Base-by-base conservation (phyloP, 78 protist genomes). In the Dictyostelium brefeldianum region DNA sequence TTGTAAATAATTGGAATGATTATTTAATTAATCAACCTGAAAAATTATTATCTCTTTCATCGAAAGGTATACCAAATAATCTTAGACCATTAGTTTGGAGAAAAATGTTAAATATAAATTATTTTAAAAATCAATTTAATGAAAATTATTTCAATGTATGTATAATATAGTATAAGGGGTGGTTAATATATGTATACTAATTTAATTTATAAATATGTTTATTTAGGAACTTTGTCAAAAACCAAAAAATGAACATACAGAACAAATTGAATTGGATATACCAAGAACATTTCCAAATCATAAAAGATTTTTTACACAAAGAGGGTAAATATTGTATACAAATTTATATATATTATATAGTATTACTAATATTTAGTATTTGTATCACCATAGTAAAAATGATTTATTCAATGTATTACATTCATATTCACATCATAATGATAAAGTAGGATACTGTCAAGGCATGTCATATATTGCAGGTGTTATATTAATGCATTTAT, bases 381-480 rank as follows among this genome's bases (percentile, higher is more conserved):
- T 22, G 18, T 62, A 22, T 25, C 1, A 65, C 6, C 0, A 0
- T 56, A 83, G 91, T 48, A 85, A 85, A 85, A 71, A 74, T 46
- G 92, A 85, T 75, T 57, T 85, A 57, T 59, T 74, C 18, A 41
- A 85, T 85, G 92, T 85, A 75, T 62, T 85, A 62, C 92, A 85
- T 74, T 36, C 78, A 22, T 85, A 85, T 78, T 80, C 92, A 11
- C 67, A 81, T 48, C 93, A 87, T 67, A 81, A 94, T 53, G n/a
- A 5, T 57, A 74, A 54, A 15, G 90, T 94, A 57, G 96, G 91
- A 12, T 94, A 94, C 20, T 94, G 96, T 78, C 96, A 94, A 78
- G 96, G 96, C 8, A 94, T 94, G 96, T 85, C 94, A 6, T 94
- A 81, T 65, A 78, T 78, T 17, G 93, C 83, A 17, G 96, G 91